Percentiles rank a stretch among this genome's conserved stretches.
phyloP scores from a whole-genome alignment of 306 rosid species.

The Cyamopsis tetragonoloba region DNA sequence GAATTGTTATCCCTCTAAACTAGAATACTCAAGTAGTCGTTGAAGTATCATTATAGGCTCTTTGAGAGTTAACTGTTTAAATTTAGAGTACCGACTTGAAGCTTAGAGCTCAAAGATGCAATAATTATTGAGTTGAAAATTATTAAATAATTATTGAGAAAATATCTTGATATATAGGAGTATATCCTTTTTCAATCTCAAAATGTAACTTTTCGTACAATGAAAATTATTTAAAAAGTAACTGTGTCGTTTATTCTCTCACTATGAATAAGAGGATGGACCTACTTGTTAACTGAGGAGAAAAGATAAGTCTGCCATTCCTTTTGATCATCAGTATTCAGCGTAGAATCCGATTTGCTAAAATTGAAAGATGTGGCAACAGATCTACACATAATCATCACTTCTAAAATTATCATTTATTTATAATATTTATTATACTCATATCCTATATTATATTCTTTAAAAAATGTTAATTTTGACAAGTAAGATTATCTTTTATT shows the following conservation, averaged over 20 bases:
- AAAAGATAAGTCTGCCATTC: neutral
- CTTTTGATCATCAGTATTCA: neutral
- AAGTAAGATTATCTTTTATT: too few species aligned
- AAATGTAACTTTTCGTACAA: conserved; percentile 1
- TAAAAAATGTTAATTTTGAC: too few species aligned
- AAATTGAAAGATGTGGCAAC: neutral
- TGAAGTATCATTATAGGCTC: too few species aligned
- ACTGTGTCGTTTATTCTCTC: neutral
- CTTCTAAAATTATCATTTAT: too few species aligned
- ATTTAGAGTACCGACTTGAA: too few species aligned
- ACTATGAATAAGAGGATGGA: neutral
- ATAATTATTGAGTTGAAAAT: neutral
- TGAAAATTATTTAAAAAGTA: neutral
- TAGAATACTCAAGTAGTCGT: neutral
- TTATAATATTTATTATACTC: neutral
- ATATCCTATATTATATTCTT: too few species aligned
- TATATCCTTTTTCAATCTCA: neutral
- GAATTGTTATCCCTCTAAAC: too few species aligned
- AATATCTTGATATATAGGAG: neutral
- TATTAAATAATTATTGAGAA: neutral
- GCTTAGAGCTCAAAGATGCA: neutral
- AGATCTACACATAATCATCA: too few species aligned
- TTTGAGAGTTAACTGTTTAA: too few species aligned
- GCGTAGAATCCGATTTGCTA: neutral
- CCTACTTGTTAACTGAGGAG: neutral